phyloP scores from a whole-genome alignment of 2,329 filamentous ascomycete genomes.

The Aspergillus brasiliensis region DNA sequence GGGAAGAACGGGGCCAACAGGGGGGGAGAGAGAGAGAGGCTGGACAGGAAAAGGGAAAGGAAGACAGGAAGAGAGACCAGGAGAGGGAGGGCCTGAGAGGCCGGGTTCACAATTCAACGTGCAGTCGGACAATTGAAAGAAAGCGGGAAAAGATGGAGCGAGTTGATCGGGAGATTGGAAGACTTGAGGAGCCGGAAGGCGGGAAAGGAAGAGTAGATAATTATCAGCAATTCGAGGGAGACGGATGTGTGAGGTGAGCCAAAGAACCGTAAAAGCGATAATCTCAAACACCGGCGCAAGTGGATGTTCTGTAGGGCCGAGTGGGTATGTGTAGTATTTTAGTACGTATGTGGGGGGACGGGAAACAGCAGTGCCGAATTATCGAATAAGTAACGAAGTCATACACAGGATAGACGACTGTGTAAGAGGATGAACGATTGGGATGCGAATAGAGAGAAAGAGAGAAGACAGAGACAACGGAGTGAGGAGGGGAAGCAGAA shows the following conservation, averaged over 20 bases:
- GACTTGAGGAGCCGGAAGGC: background rate
- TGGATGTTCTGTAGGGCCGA: background rate
- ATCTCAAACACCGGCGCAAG: conserved; percentile 5
- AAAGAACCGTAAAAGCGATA: background rate
- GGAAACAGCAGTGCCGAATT: background rate
- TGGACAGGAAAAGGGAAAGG: background rate
- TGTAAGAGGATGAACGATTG: too few relatives aligned
- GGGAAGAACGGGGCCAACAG: background rate
- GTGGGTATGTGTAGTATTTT: background rate
- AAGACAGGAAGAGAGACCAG: conserved; percentile 1
- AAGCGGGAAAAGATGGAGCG: background rate
- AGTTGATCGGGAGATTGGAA: background rate
- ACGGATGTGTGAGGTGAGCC: background rate
- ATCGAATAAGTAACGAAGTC: too few relatives aligned
- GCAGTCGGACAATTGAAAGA: conserved; percentile 7
- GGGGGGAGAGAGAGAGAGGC: background rate
- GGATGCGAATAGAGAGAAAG: background rate
- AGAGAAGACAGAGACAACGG: background rate
- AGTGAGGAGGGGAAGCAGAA: background rate
- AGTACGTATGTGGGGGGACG: background rate
- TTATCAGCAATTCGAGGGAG: background rate
- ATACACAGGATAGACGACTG: too few relatives aligned
- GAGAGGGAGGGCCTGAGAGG: conserved; percentile 5
- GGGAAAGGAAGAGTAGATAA: background rate
- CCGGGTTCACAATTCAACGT: conserved; percentile 9